Conservation (phyloP, 768 basidiomycete species). For the Sarcodon sp. region DNA sequence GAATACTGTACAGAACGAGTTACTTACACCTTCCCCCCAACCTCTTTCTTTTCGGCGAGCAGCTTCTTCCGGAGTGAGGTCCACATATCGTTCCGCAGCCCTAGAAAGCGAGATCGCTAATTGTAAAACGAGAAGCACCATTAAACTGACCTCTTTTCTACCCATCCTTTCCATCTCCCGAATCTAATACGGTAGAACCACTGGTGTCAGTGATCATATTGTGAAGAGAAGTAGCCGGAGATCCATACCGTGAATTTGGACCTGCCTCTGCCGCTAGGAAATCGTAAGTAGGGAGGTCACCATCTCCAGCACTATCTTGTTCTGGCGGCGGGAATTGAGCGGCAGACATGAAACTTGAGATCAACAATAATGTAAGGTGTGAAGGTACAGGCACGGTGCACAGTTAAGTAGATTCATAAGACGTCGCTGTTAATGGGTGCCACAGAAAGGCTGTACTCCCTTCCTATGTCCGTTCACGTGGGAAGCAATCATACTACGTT, state of each 20-base stretch:
- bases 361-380: neutral
- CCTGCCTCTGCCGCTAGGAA: constrained; percentile 67
- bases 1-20: neutral
- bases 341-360: constrained; percentile 1
- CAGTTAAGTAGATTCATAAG: neutral
- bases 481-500: constrained; percentile 1
- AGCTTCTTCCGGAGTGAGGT: constrained; percentile 46
- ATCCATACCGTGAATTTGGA: constrained; percentile 64
- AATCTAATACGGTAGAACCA: constrained; percentile 33
- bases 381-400: neutral
- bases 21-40: constrained; percentile 45
- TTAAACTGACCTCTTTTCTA: constrained; percentile 61
- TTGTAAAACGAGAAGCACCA: neutral
- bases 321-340: constrained; percentile 18
- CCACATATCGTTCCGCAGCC: constrained; percentile 73
- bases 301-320: constrained; percentile 28
- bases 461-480: constrained; percentile 2
- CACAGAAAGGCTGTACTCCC: neutral
- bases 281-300: constrained; percentile 67
- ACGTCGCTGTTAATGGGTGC: neutral
- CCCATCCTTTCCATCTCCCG: constrained; percentile 79
- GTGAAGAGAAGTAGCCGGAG: neutral
- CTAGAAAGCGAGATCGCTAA: constrained; percentile 21
- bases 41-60: constrained; percentile 48
- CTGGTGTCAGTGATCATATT: neutral